Evolutionary conservation across 495 filamentous ascomycete species (phyloP).

Genomic region (Daldinia loculata): DNA sequence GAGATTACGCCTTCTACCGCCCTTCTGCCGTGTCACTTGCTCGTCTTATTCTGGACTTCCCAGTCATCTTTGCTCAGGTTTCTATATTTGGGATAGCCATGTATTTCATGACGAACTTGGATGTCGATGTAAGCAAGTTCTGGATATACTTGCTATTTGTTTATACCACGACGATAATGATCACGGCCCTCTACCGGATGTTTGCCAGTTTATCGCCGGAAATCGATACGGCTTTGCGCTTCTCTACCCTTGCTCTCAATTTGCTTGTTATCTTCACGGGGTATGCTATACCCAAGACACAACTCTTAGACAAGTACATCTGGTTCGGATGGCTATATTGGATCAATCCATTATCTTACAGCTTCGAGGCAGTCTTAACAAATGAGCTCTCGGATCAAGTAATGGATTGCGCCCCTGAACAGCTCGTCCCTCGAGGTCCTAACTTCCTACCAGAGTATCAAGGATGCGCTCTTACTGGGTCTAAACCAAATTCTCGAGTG

Average conservation of each 20-base stretch:
- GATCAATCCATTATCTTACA: slow-evolving; percentile 63
- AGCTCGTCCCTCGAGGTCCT: slow-evolving; percentile 66
- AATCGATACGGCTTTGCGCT: slow-evolving; percentile 77
- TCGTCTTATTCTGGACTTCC: slow-evolving; percentile 73
- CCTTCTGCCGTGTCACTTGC: slow-evolving; percentile 76
- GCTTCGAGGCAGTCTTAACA: slow-evolving; percentile 68
- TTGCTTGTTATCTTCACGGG: slow-evolving; percentile 65
- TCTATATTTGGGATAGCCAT: slow-evolving; percentile 70
- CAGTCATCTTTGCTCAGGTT: slow-evolving; percentile 69
- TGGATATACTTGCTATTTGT: slow-evolving; percentile 78
- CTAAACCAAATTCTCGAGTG: slow-evolving; percentile 48
- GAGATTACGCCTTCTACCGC: slow-evolving; percentile 79
- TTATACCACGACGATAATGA: slow-evolving; percentile 70
- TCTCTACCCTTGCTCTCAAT: slow-evolving; percentile 73
- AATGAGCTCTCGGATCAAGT: slow-evolving; percentile 55
- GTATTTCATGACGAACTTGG: slow-evolving; percentile 74
- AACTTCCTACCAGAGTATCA: slow-evolving; percentile 60
- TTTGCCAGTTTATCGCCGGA: slow-evolving; percentile 75
- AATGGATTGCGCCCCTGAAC: slow-evolving; percentile 66
- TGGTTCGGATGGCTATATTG: slow-evolving; percentile 69
- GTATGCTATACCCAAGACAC: slow-evolving; percentile 57
- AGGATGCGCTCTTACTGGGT: slow-evolving; percentile 69
- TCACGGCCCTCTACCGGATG: slow-evolving; percentile 78
- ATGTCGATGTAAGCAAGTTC: slow-evolving; percentile 72
- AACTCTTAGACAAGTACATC: slow-evolving; percentile 53